Evolutionary conservation across 345 rosid species (phyloP), one percentile per base, ranked within the genome.

Genomic region (Moricandia arvensis): DNA sequence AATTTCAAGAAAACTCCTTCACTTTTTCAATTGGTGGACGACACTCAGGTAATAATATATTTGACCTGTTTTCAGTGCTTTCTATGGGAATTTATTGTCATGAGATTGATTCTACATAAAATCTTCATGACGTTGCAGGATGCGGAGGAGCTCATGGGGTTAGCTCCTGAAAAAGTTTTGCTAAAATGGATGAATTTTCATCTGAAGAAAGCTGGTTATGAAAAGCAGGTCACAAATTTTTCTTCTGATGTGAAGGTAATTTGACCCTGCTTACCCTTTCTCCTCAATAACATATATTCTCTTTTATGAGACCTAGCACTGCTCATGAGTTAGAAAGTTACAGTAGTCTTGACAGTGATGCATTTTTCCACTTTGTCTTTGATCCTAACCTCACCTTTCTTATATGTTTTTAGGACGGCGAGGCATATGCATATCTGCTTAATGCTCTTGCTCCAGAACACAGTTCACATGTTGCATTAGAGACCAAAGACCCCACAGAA

Each of bases 151-250:
- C 96, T 96, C 53, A 78, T 86, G 90, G 83, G 89, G 65, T 84
- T 95, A 74, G 83, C 94, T 68, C 99, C 99, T 68, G 99, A 92
- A 83, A 95, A 95, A 81, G 93, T 95, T 76, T 55, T 95, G 60
- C 87, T 95, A 45, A 92, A 95, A 81, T 95, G 99, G 98, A 95
- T 95, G 99, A 95, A 95, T 82, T 88, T 87, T 68, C 99, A 96
- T 82, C 80, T 96, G 75, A 93, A 96, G 86, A 96, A 96, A 86
- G 90, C 87, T 77, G 98, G 98, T 54, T 95, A 95, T 30, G 78
- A 71, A 21, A 95, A 95, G 82, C 84, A 87, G 78, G 98, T 93
- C 74, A 92, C 98, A n/a, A 95, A 95, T 79, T 95, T 95, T 76
- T 90, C 99, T 31, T 80, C 96, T 43, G 99, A 95, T 85, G 81